These are phyloP conservation scores for Aspergillus diversus DNA, from an alignment of 495 filamentous ascomycete species.

Conservation along the genomic window DNA sequence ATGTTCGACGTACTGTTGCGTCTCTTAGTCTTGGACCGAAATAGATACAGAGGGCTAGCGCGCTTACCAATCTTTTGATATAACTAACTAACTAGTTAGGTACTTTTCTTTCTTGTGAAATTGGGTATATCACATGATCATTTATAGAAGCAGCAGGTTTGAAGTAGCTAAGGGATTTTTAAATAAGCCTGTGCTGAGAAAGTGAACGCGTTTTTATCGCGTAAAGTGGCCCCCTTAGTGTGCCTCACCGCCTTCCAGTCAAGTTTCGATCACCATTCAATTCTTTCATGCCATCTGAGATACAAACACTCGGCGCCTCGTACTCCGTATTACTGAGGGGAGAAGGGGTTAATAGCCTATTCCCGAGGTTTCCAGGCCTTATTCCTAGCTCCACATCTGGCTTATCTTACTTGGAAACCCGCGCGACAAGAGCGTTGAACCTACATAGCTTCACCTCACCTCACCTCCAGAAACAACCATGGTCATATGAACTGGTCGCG, in stretches of 20 bases:
- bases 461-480: conserved; percentile 10
- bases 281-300: background rate
- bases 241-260: conserved; percentile 26
- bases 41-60: too few species aligned
- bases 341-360: background rate
- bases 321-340: background rate
- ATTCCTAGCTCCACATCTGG: too few species aligned
- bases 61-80: too few species aligned
- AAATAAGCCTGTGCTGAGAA: too few species aligned
- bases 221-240: conserved; percentile 29
- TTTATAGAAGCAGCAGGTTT: too few species aligned
- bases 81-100: too few species aligned
- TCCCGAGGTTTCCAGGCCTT: background rate
- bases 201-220: conserved; percentile 27
- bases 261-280: background rate
- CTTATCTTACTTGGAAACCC: too few species aligned
- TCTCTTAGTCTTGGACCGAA: too few species aligned
- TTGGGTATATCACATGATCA: too few species aligned
- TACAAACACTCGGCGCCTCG: background rate
- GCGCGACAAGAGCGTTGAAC: background rate
- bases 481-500: conserved; percentile 10
- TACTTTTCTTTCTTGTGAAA: too few species aligned
- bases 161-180: too few species aligned
- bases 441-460: conserved; percentile 4
- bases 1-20: too few species aligned